Evolutionary conservation across 129 eudicot genomes (phyloP).

Genomic region (Helianthus tuberosus): DNA sequence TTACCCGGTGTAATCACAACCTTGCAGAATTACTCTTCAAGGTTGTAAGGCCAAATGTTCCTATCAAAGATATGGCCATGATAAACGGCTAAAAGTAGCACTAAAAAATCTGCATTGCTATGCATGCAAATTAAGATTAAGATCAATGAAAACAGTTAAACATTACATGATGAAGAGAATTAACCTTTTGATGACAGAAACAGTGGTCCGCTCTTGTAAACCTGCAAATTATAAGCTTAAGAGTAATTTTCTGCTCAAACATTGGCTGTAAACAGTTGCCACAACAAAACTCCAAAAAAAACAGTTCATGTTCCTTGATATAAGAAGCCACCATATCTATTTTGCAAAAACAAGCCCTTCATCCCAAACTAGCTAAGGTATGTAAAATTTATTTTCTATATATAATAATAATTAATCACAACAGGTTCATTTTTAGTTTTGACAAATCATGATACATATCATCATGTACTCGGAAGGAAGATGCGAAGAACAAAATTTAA

Average conservation of each 20-base stretch:
- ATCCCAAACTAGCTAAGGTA: neutral
- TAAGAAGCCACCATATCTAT: neutral
- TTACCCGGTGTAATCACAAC: neutral
- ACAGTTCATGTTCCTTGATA: neutral
- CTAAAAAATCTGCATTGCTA: too few species aligned
- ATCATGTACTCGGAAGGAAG: neutral
- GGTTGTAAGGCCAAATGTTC: neutral
- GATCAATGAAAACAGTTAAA: too few species aligned
- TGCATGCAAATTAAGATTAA: too few species aligned
- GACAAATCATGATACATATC: too few species aligned
- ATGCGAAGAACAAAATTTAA: neutral
- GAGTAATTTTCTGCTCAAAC: neutral
- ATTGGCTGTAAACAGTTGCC: neutral
- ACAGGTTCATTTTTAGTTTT: slow-evolving; percentile 3
- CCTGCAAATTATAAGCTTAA: slow-evolving; percentile 48
- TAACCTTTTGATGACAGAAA: slow-evolving; percentile 90
- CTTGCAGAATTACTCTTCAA: neutral
- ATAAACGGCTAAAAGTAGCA: neutral
- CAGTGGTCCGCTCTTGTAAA: slow-evolving; percentile 85
- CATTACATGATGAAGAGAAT: too few species aligned
- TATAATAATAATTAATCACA: too few species aligned
- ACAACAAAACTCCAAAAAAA: neutral
- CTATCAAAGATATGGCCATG: slow-evolving; percentile 4
- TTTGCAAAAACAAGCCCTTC: neutral
- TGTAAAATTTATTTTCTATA: neutral